phyloP scores from a whole-genome alignment of 2,329 filamentous ascomycete species.

The Tricladium varicosporioides region DNA sequence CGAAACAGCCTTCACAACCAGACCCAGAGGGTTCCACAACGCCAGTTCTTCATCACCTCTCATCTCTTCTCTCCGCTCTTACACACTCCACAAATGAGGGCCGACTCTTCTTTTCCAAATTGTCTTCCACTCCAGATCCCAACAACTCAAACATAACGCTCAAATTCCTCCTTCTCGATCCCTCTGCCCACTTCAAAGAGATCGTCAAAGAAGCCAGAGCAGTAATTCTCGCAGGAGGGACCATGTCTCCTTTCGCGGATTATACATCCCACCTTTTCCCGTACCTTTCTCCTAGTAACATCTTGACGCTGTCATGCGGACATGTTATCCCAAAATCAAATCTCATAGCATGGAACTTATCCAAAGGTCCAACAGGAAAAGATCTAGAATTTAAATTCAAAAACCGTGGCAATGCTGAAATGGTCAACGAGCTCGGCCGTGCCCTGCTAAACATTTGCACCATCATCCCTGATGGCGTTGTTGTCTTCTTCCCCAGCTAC shows the following conservation, averaged over 20 bases:
- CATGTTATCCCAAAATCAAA: constrained; percentile 87
- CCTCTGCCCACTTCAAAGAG: constrained; percentile 85
- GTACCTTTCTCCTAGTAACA: constrained; percentile 57
- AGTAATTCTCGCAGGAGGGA: constrained; percentile 89
- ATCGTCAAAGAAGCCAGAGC: constrained; percentile 82
- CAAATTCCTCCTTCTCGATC: constrained; percentile 86
- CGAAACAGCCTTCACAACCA: constrained; percentile 10
- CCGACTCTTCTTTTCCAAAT: constrained; percentile 61
- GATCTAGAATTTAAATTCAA: constrained; percentile 88
- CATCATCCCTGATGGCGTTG: constrained; percentile 80
- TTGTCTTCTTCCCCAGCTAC: constrained; percentile 96
- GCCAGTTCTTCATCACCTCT: constrained; percentile 49
- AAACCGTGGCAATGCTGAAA: constrained; percentile 58
- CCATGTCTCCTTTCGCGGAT: constrained; percentile 95
- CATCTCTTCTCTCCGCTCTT: constrained; percentile 71
- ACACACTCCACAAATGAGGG: constrained; percentile 80
- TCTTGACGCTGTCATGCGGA: constrained; percentile 85
- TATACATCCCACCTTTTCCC: constrained; percentile 86
- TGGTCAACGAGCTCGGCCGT: constrained; percentile 72
- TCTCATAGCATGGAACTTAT: constrained; percentile 74
- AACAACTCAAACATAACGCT: constrained; percentile 53
- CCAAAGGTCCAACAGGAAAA: constrained; percentile 42
- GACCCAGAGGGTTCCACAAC: constrained; percentile 19
- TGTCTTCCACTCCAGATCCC: constrained; percentile 16
- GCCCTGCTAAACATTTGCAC: constrained; percentile 70